A percentile compares a stretch with the other conserved stretches of the same genome.
Conservation (phyloP, 1,284 basidiomycete genomes). For the Rhodotorula sp. region DNA sequence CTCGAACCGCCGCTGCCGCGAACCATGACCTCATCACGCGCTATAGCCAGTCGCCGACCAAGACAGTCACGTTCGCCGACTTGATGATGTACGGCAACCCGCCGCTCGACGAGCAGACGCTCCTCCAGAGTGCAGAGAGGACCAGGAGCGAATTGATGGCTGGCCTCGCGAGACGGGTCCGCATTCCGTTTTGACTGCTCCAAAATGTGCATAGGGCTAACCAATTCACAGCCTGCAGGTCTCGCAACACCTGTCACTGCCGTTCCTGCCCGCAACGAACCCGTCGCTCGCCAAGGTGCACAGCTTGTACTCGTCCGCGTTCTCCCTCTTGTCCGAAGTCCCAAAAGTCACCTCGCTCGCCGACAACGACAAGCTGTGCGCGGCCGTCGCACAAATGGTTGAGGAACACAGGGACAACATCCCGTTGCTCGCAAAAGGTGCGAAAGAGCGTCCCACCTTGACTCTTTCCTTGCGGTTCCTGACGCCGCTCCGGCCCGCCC, state of each 20-base stretch:
- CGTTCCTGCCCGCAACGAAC: conserved; percentile 79
- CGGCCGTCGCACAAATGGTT: conserved; percentile 68
- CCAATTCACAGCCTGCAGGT: conserved; percentile 28
- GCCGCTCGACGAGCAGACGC: conserved; percentile 37
- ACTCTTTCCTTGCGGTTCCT: conserved; percentile 6
- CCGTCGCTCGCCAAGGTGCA: conserved; percentile 77
- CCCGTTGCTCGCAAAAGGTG: conserved; percentile 79
- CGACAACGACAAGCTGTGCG: conserved; percentile 69
- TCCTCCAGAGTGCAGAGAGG: conserved; percentile 43
- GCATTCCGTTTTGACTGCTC: background rate
- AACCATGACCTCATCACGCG: conserved; percentile 20
- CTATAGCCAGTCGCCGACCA: conserved; percentile 39
- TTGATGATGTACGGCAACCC: conserved; percentile 40
- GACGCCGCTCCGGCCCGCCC: background rate
- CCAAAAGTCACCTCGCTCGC: conserved; percentile 64
- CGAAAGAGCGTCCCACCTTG: conserved; percentile 21
- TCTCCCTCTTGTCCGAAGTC: conserved; percentile 68
- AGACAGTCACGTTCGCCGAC: conserved; percentile 36
- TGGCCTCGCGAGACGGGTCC: conserved; percentile 42
- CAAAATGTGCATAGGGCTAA: too few species aligned
- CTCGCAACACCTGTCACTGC: conserved; percentile 45
- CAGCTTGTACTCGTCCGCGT: conserved; percentile 70
- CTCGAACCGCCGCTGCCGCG: background rate
- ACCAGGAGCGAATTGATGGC: conserved; percentile 41
- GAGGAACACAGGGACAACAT: conserved; percentile 80